Base-by-base conservation (phyloP, 257 asterid genomes). In the Coffea eugenioides region DNA sequence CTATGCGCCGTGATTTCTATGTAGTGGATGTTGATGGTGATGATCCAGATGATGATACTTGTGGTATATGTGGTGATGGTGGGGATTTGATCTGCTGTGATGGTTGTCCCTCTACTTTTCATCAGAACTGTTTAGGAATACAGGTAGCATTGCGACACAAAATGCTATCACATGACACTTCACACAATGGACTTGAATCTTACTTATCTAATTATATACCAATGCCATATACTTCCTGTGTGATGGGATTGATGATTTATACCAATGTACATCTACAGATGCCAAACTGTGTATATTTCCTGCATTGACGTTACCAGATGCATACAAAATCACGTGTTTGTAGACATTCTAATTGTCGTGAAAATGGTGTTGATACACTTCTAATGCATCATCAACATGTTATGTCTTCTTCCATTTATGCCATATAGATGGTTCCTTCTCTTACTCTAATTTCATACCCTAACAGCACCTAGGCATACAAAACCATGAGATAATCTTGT, bases 21-120 rank as follows among this genome's bases (percentile, higher is more conserved):
- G 78, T 84, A 80, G 91, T 94, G 61, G 86, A 86, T 27, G 84
- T 87, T 71, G 96, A 91, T 81, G 92, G 90, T 59, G 97, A 90
- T 82, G 99, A 96, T 79, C 98, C 98, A 0, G 97, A 94, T 81
- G 98, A 96, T 83, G 99, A 96, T 84, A 86, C 98, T 12, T 96
- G 99, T 84, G 94, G 94, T 21, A 85, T 88, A 27, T 96, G 99
- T 82, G 98, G 98, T 71, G 99, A 96, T 84, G 99, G 98, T 15
- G 99, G 99, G 80, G 99, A 92, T 84, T 85, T 96, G 87, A 92
- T 96, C 77, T 96, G 98, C 82, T 96, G 99, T 87, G 98, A 94
- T 85, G 91, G 97, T 82, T 96, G 99, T 83, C 97, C 98, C 45
- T 94, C 99, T 21, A 96, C 99, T 77, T 96, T 94, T 83, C 99